phyloP scores from a whole-genome alignment of 176 grass and related monocot species.

The Otatea glauca region DNA sequence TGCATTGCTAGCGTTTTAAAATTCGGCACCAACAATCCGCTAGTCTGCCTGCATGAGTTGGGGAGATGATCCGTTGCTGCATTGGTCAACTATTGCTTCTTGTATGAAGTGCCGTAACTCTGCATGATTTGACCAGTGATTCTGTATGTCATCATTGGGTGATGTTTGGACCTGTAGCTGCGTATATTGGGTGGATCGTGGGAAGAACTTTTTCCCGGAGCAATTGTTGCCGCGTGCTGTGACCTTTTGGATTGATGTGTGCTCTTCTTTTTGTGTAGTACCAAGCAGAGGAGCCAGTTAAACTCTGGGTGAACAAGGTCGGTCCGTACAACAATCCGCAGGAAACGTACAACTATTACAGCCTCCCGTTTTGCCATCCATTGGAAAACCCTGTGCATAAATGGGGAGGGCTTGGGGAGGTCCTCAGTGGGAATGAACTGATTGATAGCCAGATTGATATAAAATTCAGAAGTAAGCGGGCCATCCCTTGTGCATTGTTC shows the following conservation, averaged over 20 bases:
- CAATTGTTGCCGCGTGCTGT: neutral
- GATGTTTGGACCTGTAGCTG: neutral
- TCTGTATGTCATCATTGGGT: neutral
- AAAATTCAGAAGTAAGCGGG: constrained; percentile 71
- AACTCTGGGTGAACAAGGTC: constrained; percentile 96
- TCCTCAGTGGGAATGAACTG: constrained; percentile 89
- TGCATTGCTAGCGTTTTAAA: neutral
- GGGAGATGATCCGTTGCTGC: neutral
- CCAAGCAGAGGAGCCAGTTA: constrained; percentile 67
- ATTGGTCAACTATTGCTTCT: neutral
- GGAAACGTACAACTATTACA: constrained; percentile 95
- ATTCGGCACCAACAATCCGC: neutral
- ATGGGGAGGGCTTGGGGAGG: constrained; percentile 92
- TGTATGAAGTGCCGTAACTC: neutral
- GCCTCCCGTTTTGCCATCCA: constrained; percentile 86
- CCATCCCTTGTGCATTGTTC: constrained; percentile 28
- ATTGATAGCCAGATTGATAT: constrained; percentile 87
- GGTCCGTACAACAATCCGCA: constrained; percentile 96
- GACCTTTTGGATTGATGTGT: neutral
- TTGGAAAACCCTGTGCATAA: constrained; percentile 79
- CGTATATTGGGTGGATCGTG: neutral
- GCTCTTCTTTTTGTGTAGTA: constrained; percentile 55
- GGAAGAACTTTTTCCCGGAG: neutral
- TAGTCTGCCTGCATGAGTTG: neutral
- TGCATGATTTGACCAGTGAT: neutral